A percentile compares a stretch with the other conserved stretches of the same genome.
phyloP scores from a whole-genome alignment of 2,329 filamentous ascomycete genomes.

The Tolypocladium endophyticum region DNA sequence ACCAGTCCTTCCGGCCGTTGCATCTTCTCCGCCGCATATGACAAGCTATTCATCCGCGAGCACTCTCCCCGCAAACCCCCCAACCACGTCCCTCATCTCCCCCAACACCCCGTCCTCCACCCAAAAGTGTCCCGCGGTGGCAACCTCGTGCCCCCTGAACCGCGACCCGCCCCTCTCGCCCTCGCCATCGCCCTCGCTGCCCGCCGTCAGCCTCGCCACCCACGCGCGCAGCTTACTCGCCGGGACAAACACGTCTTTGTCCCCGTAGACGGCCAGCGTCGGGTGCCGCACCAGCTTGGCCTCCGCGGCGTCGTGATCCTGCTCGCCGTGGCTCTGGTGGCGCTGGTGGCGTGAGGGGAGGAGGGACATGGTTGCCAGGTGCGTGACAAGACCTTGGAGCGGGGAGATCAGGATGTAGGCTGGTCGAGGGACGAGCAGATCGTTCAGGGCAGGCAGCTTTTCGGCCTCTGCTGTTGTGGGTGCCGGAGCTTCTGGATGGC shows the following conservation, averaged over 20 bases:
- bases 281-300: conserved; percentile 46
- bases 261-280: conserved; percentile 65
- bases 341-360: conserved; percentile 20
- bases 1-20: no score
- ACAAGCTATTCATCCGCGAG: background rate
- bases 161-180: conserved; percentile 21
- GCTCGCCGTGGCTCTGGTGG: conserved; percentile 3
- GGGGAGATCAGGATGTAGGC: conserved; percentile 61
- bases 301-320: conserved; percentile 24
- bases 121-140: conserved; percentile 54
- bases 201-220: conserved; percentile 40
- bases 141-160: conserved; percentile 38
- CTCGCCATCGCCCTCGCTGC: background rate
- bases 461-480: conserved; percentile 6
- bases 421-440: conserved; percentile 25
- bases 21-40: no score
- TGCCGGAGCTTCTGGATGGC: background rate
- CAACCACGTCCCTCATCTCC: conserved; percentile 14
- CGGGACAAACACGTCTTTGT: conserved; percentile 63
- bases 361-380: conserved; percentile 52
- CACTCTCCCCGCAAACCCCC: conserved; percentile 14
- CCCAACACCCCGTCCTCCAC: conserved; percentile 37
- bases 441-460: conserved; percentile 18
- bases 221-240: conserved; percentile 55
- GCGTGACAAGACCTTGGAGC: conserved; percentile 47